Conservation (phyloP, 2,329 filamentous ascomycete genomes). For the Colletotrichum melonis region DNA sequence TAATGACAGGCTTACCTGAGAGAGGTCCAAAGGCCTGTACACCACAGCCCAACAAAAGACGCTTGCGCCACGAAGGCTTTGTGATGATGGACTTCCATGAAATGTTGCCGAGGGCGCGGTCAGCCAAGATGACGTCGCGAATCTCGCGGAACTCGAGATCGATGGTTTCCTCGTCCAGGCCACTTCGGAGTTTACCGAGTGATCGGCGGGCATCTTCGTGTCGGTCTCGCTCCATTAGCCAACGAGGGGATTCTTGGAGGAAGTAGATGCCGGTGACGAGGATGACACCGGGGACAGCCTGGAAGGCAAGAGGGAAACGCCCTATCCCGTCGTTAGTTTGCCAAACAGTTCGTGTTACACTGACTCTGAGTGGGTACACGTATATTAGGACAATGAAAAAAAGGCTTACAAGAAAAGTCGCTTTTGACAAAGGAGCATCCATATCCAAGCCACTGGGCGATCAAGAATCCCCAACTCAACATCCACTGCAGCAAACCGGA, state of each 20-base stretch:
- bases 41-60: slow-evolving; percentile 58
- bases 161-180: slow-evolving; percentile 45
- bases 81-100: slow-evolving; percentile 54
- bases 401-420: slow-evolving; percentile 44
- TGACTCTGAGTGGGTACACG: neutral
- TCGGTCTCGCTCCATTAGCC: slow-evolving; percentile 49
- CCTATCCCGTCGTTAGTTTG: slow-evolving; percentile 21
- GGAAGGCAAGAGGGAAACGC: slow-evolving; percentile 46
- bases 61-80: slow-evolving; percentile 55
- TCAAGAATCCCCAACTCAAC: slow-evolving; percentile 53
- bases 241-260: slow-evolving; percentile 40
- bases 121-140: slow-evolving; percentile 49
- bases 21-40: slow-evolving; percentile 61
- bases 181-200: slow-evolving; percentile 46
- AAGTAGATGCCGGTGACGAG: slow-evolving; percentile 41
- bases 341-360: too few relatives aligned
- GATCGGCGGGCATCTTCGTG: slow-evolving; percentile 46
- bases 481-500: slow-evolving; percentile 57
- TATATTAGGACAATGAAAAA: slow-evolving; percentile 37
- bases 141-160: slow-evolving; percentile 55
- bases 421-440: slow-evolving; percentile 43
- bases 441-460: slow-evolving; percentile 49
- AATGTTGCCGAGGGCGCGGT: slow-evolving; percentile 46
- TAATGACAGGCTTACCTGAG: neutral
- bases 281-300: slow-evolving; percentile 41